Evolutionary conservation across 306 rosid species (phyloP).

Genomic region (Quercus wislizeni): DNA sequence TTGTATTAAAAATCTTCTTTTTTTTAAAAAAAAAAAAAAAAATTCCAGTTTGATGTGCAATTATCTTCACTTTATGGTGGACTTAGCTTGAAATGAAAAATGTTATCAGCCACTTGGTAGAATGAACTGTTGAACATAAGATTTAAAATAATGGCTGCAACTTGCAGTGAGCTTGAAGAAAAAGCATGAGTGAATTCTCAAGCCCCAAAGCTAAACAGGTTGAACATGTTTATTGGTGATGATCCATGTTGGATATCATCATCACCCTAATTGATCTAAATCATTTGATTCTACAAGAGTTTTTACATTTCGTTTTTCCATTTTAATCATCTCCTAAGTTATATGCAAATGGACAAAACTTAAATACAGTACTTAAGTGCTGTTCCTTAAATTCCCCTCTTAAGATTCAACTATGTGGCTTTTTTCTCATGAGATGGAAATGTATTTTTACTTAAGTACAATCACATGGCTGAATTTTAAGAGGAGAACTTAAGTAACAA

Average conservation of each 20-base stretch:
- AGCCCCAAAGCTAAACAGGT: neutral
- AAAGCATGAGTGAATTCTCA: neutral
- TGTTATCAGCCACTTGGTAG: neutral
- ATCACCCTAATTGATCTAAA: neutral
- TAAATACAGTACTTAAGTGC: no score
- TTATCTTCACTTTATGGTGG: neutral
- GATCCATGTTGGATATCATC: neutral
- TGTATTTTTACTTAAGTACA: no score
- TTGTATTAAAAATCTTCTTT: neutral
- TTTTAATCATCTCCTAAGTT: neutral
- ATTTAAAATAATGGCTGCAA: neutral
- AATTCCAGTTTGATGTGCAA: neutral
- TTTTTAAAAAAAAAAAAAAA: no score
- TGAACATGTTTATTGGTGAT: neutral
- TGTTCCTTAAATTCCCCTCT: no score
- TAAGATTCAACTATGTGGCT: no score
- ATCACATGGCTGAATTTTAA: no score
- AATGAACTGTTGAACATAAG: neutral
- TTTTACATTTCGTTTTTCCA: neutral
- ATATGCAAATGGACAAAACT: neutral
- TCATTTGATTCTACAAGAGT: neutral
- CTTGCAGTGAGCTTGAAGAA: neutral
- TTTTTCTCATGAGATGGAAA: no score
- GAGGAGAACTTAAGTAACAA: no score
- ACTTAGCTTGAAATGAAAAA: neutral